Evolutionary conservation across 805 yeast species (phyloP), one percentile per base, ranked within the genome.

Genomic region (Hanseniaspora pseudoguilliermondii): DNA sequence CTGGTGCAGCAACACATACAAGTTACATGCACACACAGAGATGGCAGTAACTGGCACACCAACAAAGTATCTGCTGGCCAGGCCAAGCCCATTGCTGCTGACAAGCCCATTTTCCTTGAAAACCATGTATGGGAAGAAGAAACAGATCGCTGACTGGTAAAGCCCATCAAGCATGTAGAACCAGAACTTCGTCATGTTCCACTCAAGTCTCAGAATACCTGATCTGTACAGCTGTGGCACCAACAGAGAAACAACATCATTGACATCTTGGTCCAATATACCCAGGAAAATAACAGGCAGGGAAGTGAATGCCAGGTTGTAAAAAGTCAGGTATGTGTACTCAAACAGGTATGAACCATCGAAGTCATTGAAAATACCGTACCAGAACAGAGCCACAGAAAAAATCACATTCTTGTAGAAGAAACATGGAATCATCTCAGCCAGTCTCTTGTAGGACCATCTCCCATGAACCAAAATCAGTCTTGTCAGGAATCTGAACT

Each of bases 351-450:
- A 86, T 0, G 90, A 73, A 27, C 95, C 95, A 70, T 86, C 95
- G 65, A 82, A 86, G 65, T 84, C 73, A 65, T 75, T 77, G 71
- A 74, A 84, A 57, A 84, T 76, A 64, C 91, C 90, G 65, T 78
- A 86, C 91, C 93, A 86, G 66, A 84, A 85, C 60, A 83, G 72
- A 0, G 93, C 80, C 61, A 84, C 66, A 0, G 87, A 79, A 72
- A 84, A 86, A 59, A 82, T 79, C 55, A 83, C 86, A 66, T 86
- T 86, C 67, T 86, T 86, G 70, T 79, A 86, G 64, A 86, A 86
- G 70, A 86, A 86, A 61, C 80, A 74, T 16, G 93, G 93, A 61
- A 86, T 82, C 90, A 85, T 84, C 69, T 86, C 95, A 38, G 87
- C 77, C 47, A 86, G 73, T 67, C 95, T 74, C 67, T 83, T 84